Evolutionary conservation across 1,139 yeast species (phyloP).

Genomic region (Suhomyces ambrosiae): DNA sequence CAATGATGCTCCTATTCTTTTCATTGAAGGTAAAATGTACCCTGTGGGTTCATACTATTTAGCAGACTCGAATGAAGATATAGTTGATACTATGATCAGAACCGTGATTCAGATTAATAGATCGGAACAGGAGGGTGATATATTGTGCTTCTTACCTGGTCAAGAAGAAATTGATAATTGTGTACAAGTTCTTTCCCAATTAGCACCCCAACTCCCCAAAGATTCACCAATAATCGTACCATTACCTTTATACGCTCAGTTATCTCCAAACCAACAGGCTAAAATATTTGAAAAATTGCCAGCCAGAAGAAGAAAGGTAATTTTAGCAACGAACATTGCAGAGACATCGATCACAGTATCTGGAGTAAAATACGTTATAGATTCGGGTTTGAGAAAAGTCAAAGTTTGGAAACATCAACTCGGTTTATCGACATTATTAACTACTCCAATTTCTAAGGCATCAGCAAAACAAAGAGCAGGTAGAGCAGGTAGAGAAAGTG

Average conservation of each 20-base stretch:
- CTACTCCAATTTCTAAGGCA: slow-evolving; percentile 91
- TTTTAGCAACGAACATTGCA: slow-evolving; percentile 92
- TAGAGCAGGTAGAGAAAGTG: slow-evolving; percentile 96
- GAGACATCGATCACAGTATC: slow-evolving; percentile 96
- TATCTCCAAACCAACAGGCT: slow-evolving; percentile 82
- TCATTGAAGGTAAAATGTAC: slow-evolving; percentile 86
- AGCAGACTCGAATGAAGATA: slow-evolving; percentile 64
- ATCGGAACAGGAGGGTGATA: slow-evolving; percentile 83
- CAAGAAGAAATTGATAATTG: slow-evolving; percentile 96
- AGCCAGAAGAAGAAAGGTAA: slow-evolving; percentile 70
- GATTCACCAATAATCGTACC: slow-evolving; percentile 78
- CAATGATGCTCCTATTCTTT: slow-evolving; percentile 73
- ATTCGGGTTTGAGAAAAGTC: slow-evolving; percentile 88
- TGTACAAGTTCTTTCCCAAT: slow-evolving; percentile 58
- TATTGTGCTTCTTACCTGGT: slow-evolving; percentile 88
- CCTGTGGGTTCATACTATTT: slow-evolving; percentile 78
- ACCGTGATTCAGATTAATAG: slow-evolving; percentile 77
- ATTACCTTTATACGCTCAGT: slow-evolving; percentile 88
- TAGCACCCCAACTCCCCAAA: slow-evolving; percentile 67
- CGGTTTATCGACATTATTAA: slow-evolving; percentile 85
- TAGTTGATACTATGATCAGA: slow-evolving; percentile 77
- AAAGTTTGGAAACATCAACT: slow-evolving; percentile 93
- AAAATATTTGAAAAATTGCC: slow-evolving; percentile 68
- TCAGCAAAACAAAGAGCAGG: slow-evolving; percentile 96
- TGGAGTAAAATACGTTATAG: slow-evolving; percentile 93